Evolutionary conservation across 202 grass and related monocot genomes (phyloP), one percentile per base, ranked within the genome.

Genomic region (Schoenoplectus tabernaemontani): DNA sequence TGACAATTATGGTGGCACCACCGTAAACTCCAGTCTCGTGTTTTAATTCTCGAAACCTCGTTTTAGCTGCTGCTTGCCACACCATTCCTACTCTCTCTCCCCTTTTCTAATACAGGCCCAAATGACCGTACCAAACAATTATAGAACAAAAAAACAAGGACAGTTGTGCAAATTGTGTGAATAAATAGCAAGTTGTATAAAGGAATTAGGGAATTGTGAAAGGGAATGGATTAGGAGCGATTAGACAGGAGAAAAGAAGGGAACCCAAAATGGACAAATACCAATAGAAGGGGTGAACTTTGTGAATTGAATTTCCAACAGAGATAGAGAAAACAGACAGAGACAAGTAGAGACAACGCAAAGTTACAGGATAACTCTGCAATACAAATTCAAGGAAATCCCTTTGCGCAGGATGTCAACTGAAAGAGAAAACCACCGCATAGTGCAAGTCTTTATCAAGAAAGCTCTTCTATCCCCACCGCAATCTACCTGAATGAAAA

Each of bases 11-110:
- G 53, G 86, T 56, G 63, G 82, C 68, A 59, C 56, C 68, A 82
- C 86, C 86, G 33, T 77, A 75, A 54, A 82, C 71, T 80, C 95
- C 95, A 73, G 79, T 97, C 81, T 94, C 91, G 84, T 97, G 91
- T 84, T 92, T 97, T 84, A 92, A 88, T 67, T 85, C 80, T 81
- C 83, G 84, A 88, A 94, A 94, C 90, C 87, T 94, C 26, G 89
- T 94, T 82, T 92, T 84, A 57, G 87, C 84, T 43, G 89, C 89
- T 72, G 91, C 91, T 86, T 93, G 88, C 88, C 94, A 97, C 91
- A 97, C 87, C 94, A 97, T 97, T 81, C 91, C 88, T 90, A 88
- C 86, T 84, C 86, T 67, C 83, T 82, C 88, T 84, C 84, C n/a
- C 47, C 11, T 71, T 78, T 72, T 53, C 70, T 75, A 54, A 61